Evolutionary conservation across 1,284 basidiomycete species (phyloP), one percentile per base, ranked within the genome.

Genomic region (Erythrobasidium hasegawianum): DNA sequence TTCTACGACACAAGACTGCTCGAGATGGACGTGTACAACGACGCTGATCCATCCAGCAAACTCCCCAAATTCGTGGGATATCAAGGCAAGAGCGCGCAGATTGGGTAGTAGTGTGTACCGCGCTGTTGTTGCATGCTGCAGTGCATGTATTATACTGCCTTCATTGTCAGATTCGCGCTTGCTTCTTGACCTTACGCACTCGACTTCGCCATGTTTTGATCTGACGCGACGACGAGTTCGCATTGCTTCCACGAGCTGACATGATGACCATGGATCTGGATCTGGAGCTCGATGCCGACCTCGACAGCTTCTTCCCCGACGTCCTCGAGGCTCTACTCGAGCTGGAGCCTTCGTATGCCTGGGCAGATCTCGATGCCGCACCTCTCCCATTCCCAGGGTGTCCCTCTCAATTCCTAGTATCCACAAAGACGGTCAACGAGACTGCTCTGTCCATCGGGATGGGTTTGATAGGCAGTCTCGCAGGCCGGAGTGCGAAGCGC

Each of bases 31-130:
- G 33, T 33, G 11, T 33, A 33, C 33, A 7, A 5, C 8, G 14
- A 5, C 16, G 26, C 5, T 16, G 11, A 33, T 33, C 4, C 33
- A 33, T 4, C 33, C 5, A 53, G 55, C 29, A 26, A 40, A 11
- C 53, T 64, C 13, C 61, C 54, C 9, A 64, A 64, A 18, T 64
- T 49, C 29, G 27, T 57, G 27, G 61, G 55, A 29, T 57, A 49
- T 40, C 39, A 57, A 22, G 61, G 61, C 11, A 27, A 64, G 29
- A 57, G 54, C 20, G 40, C 22, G 22, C 18, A 24, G 27, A 11
- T 55, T 13, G 33, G n/a, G 11, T 54, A 55, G 27, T 11, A 11
- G n/a, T n/a, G n/a, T n/a, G n/a, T n/a, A n/a, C n/a, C n/a, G n/a
- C n/a, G 38, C 11, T 57, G 22, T 39, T 22, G 27, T 22, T 57